These are phyloP conservation scores for Inga leiocalycina DNA, from an alignment of 306 rosid species.

Conservation along the genomic window DNA sequence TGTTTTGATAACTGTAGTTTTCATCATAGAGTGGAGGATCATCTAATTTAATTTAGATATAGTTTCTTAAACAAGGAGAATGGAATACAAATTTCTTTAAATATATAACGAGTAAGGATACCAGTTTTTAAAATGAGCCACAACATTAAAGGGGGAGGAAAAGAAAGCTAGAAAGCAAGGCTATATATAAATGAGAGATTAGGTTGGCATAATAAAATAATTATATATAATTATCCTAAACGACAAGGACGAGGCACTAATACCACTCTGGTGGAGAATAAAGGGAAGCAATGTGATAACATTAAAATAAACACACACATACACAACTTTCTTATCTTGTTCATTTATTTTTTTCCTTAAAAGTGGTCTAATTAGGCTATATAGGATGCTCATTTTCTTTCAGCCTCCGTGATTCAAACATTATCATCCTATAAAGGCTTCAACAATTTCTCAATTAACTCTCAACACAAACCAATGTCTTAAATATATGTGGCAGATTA, in stretches of 20 bases:
- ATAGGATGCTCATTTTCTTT: slow-evolving; percentile 6
- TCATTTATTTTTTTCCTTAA: background rate
- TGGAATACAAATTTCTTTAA: background rate
- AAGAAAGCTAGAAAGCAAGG: slow-evolving; percentile 40
- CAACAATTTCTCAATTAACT: slow-evolving; percentile 36
- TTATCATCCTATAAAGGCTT: slow-evolving; percentile 28
- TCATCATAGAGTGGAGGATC: background rate
- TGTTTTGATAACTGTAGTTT: background rate
- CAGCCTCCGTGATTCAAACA: slow-evolving; percentile 29
- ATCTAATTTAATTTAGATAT: background rate
- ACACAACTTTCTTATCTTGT: background rate
- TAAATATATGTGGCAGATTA: too few relatives aligned
- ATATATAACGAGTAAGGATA: background rate
- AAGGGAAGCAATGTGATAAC: slow-evolving; percentile 40
- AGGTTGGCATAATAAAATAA: slow-evolving; percentile 51
- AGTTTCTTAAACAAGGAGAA: background rate
- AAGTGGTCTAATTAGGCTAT: slow-evolving; percentile 33
- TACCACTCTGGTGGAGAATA: slow-evolving; percentile 71
- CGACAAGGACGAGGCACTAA: slow-evolving; percentile 69
- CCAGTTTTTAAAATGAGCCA: background rate
- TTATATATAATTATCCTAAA: slow-evolving; percentile 46
- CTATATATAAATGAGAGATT: slow-evolving; percentile 24
- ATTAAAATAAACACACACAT: slow-evolving; percentile 4
- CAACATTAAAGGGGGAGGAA: slow-evolving; percentile 2
- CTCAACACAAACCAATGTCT: background rate